Conservation (phyloP, 257 asterid species). For the Solanum ossicruentum region DNA sequence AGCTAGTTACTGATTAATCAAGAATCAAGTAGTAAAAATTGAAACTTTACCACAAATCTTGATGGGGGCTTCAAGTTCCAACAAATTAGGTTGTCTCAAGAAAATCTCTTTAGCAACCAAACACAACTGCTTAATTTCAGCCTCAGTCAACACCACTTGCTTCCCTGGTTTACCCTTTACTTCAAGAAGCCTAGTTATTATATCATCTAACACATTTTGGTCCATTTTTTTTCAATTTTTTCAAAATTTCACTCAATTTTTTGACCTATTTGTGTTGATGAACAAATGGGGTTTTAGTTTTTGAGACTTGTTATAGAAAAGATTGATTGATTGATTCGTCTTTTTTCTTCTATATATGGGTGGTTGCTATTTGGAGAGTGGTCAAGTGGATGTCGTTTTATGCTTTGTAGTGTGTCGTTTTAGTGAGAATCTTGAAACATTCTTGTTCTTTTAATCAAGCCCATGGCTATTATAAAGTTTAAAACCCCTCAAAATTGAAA, state of each 20-base stretch:
- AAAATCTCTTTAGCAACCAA: constrained; percentile 12
- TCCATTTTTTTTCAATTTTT: neutral
- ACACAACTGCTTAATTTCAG: constrained; percentile 21
- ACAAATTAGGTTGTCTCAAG: constrained; percentile 27
- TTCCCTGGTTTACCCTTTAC: constrained; percentile 19
- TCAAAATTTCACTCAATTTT: neutral
- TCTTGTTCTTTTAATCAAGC: neutral
- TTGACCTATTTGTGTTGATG: neutral
- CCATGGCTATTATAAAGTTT: neutral
- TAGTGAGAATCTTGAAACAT: neutral
- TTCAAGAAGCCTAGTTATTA: constrained; percentile 21
- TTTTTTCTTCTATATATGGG: neutral
- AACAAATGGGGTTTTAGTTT: neutral
- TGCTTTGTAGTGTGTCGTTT: neutral
- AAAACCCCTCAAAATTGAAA: neutral
- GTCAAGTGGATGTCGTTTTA: neutral
- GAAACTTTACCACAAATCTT: constrained; percentile 24
- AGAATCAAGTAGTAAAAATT: neutral
- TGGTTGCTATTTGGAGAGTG: neutral
- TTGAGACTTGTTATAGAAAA: neutral
- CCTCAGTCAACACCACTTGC: constrained; percentile 26
- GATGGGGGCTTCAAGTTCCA: constrained; percentile 35
- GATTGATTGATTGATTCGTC: neutral
- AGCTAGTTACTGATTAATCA: neutral
- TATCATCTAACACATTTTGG: constrained; percentile 21